Conservation (phyloP, 208 protist genomes). For the Trypanosoma cruzi region DNA sequence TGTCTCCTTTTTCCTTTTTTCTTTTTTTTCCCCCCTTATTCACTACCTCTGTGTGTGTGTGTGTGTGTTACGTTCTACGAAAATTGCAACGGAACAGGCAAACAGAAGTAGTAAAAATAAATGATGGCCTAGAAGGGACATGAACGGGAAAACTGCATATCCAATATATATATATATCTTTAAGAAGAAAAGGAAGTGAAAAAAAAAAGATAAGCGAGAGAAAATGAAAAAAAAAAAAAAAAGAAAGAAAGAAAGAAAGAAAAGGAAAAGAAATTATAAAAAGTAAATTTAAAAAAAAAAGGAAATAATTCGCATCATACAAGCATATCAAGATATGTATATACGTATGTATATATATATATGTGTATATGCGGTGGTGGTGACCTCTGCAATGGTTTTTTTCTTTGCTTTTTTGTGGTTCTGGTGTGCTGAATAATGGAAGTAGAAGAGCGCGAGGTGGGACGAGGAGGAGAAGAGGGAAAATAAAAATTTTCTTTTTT, state of each 20-base stretch:
- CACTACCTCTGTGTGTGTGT: neutral
- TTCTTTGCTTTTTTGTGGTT: no score
- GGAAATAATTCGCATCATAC: neutral
- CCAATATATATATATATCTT: no score
- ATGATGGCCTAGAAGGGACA: no score
- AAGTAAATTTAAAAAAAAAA: constrained; percentile 13
- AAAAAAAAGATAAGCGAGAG: neutral
- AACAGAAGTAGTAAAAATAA: constrained; percentile 14
- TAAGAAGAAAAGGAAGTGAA: constrained; percentile 10
- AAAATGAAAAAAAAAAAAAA: neutral
- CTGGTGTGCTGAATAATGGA: no score
- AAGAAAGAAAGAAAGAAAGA: constrained; percentile 6
- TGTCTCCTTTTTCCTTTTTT: no score
- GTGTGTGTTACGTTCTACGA: neutral
- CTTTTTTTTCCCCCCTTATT: neutral
- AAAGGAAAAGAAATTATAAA: neutral
- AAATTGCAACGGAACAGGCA: neutral
- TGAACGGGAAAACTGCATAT: no score
- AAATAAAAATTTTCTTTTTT: no score
- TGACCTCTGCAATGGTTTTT: no score
- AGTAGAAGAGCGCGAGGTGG: no score
- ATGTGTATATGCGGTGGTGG: neutral
- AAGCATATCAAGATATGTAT: neutral
- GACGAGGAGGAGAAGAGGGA: no score
- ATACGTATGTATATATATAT: neutral